Evolutionary conservation across 768 basidiomycete genomes (phyloP).

Genomic region (Auricularia auricula-judae): DNA sequence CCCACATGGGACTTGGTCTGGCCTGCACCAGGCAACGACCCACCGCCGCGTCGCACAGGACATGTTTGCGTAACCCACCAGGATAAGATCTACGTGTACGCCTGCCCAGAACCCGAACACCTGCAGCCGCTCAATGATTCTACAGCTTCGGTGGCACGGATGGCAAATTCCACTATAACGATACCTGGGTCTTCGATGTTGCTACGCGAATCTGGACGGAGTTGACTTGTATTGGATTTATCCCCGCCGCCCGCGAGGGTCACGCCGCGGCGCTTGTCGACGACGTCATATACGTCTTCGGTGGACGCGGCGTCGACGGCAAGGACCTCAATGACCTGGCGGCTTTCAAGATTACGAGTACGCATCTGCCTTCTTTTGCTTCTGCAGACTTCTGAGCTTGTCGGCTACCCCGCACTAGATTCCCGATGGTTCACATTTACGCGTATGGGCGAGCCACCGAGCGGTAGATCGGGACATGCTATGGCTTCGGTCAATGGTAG

Average conservation of each 20-base stretch:
- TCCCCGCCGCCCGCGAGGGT: slow-evolving; percentile 90
- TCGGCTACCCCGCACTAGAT: slow-evolving; percentile 36
- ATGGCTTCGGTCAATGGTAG: slow-evolving; percentile 87
- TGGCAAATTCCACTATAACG: slow-evolving; percentile 98
- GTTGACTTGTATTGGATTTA: slow-evolving; percentile 90
- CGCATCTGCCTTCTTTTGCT: slow-evolving; percentile 22
- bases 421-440: slow-evolving; percentile 99
- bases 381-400: slow-evolving; percentile 4
- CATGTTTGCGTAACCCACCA: slow-evolving; percentile 79
- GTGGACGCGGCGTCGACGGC: slow-evolving; percentile 92
- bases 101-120: slow-evolving; percentile 11
- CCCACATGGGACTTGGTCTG: slow-evolving; percentile 68
- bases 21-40: slow-evolving; percentile 40
- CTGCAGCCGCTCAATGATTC: background rate
- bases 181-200: slow-evolving; percentile 92
- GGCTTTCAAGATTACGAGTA: slow-evolving; percentile 95
- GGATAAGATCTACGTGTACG: slow-evolving; percentile 72
- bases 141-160: slow-evolving; percentile 95
- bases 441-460: slow-evolving; percentile 96
- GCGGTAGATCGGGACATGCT: slow-evolving; percentile 90
- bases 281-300: slow-evolving; percentile 96
- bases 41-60: slow-evolving; percentile 78
- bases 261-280: slow-evolving; percentile 95
- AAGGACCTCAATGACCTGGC: slow-evolving; percentile 91
- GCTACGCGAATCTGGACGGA: slow-evolving; percentile 78